Evolutionary conservation across 352 stramenopile species (phyloP).

Genomic region (Globisporangium spinosum): DNA sequence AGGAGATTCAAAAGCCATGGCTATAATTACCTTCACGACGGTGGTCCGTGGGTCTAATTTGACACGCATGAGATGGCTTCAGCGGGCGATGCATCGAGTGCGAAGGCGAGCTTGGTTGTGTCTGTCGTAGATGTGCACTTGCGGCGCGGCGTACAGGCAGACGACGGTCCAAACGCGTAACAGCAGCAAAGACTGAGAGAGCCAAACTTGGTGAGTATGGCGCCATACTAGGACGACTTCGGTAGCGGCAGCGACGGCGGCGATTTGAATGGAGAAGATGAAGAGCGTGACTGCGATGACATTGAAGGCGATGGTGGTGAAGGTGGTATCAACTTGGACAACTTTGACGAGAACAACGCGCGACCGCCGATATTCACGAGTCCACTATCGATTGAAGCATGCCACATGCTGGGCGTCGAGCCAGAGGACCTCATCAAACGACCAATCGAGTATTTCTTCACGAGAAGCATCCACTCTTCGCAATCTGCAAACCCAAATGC

Average conservation of each 20-base stretch:
- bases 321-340: conserved; percentile 41
- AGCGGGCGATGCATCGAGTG: neutral
- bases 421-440: conserved; percentile 57
- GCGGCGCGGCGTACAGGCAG: neutral
- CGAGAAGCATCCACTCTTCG: conserved; percentile 11
- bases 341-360: conserved; percentile 53
- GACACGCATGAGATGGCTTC: conserved; percentile 1
- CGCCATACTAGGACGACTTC: neutral
- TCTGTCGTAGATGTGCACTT: neutral
- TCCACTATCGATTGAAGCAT: conserved; percentile 66
- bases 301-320: conserved; percentile 19
- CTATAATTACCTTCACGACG: neutral
- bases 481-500: neutral
- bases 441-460: conserved; percentile 57
- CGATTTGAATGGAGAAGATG: neutral
- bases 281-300: neutral
- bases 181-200: neutral
- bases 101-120: neutral
- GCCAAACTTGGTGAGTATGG: neutral
- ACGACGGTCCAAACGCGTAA: neutral
- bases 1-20: no score
- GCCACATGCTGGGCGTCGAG: conserved; percentile 68
- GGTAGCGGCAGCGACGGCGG: neutral
- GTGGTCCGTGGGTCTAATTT: neutral
- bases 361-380: conserved; percentile 51